These are phyloP conservation scores for Paraurostyla sp. DNA, from an alignment of 73 alveolate genomes.

Conservation along the genomic window DNA sequence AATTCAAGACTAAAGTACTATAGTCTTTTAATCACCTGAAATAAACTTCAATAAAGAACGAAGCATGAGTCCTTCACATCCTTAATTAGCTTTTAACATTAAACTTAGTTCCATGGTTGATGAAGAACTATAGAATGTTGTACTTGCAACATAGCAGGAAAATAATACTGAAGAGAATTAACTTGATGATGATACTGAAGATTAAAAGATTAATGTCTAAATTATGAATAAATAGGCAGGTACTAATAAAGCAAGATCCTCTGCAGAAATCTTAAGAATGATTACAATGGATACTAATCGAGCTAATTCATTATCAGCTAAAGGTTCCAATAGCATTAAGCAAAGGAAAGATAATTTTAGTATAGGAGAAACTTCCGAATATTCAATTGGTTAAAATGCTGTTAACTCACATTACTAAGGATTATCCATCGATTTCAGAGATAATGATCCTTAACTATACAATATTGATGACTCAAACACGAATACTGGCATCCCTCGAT, in stretches of 20 bases:
- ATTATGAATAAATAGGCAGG: background rate
- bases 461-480: background rate
- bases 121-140: too few species aligned
- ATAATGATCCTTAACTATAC: constrained; percentile 6
- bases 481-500: background rate
- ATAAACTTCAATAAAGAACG: background rate
- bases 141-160: too few species aligned
- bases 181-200: too few species aligned
- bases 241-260: background rate
- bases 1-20: constrained; percentile 8
- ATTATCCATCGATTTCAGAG: constrained; percentile 6
- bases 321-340: too few species aligned
- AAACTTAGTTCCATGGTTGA: background rate
- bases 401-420: too few species aligned
- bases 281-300: background rate
- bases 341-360: too few species aligned
- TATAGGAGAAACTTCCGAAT: too few species aligned
- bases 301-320: too few species aligned
- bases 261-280: constrained; percentile 3
- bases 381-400: too few species aligned
- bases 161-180: too few species aligned
- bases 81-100: background rate
- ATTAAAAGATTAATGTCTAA: background rate
- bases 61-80: background rate
- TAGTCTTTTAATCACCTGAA: background rate